These are phyloP conservation scores for Neurospora tetrasperma DNA, from an alignment of 495 filamentous ascomycete genomes.

Conservation along the genomic window DNA sequence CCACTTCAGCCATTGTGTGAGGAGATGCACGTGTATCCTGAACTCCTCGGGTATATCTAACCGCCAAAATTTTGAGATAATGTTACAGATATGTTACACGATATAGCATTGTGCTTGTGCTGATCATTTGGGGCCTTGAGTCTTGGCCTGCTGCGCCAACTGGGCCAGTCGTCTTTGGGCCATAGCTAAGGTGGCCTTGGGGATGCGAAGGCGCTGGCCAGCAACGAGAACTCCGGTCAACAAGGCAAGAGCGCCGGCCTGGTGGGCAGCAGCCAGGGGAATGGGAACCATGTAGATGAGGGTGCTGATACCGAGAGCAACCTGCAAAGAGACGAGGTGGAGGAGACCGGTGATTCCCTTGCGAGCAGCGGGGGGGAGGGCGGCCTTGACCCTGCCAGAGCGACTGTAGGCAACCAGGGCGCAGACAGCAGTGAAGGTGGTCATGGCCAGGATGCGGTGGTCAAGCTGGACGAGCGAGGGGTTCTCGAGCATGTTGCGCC, in stretches of 20 bases:
- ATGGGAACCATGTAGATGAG: slow-evolving; percentile 87
- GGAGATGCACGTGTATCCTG: not conserved
- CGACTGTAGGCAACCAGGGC: slow-evolving; percentile 67
- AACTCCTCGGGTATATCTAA: not conserved
- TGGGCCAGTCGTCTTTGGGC: slow-evolving; percentile 30
- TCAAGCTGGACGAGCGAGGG: slow-evolving; percentile 89
- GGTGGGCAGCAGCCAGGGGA: slow-evolving; percentile 80
- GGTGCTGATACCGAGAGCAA: slow-evolving; percentile 75
- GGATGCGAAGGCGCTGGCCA: slow-evolving; percentile 46
- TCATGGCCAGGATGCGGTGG: slow-evolving; percentile 83
- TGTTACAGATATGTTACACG: not conserved
- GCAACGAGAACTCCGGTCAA: slow-evolving; percentile 72
- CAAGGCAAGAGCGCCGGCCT: slow-evolving; percentile 80
- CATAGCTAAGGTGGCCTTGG: slow-evolving; percentile 35
- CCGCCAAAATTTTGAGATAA: not conserved
- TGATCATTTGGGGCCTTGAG: not conserved
- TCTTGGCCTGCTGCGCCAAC: not conserved
- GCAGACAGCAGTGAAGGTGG: slow-evolving; percentile 74
- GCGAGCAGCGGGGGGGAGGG: slow-evolving; percentile 52
- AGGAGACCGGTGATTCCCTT: slow-evolving; percentile 72
- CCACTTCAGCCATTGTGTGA: not conserved
- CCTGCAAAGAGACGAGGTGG: slow-evolving; percentile 74
- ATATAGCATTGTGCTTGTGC: not conserved
- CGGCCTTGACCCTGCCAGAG: slow-evolving; percentile 48
- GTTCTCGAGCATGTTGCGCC: slow-evolving; percentile 96